A percentile compares a stretch with the other conserved stretches of the same genome.
Conservation (phyloP, 768 basidiomycete species). For the Mycena indigotica region DNA sequence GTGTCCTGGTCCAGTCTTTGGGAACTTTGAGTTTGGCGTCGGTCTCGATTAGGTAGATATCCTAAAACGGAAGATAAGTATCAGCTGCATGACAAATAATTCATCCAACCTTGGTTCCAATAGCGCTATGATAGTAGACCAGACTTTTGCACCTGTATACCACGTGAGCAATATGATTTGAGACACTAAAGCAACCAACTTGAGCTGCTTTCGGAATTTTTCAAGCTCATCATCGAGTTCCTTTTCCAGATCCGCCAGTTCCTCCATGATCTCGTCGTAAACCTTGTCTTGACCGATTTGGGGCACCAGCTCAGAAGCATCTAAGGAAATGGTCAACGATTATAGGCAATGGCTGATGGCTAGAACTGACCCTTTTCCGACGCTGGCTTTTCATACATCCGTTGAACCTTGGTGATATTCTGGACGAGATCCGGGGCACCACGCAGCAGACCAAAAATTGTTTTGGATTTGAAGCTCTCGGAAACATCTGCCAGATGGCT, state of each 20-base stretch:
- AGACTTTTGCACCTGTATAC: constrained; percentile 45
- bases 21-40: constrained; percentile 67
- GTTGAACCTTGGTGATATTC: constrained; percentile 71
- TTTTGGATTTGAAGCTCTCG: constrained; percentile 74
- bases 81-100: background rate
- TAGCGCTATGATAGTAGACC: constrained; percentile 74
- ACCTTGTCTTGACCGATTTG: constrained; percentile 81
- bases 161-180: constrained; percentile 30
- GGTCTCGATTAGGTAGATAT: constrained; percentile 88
- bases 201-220: constrained; percentile 65
- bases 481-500: constrained; percentile 61
- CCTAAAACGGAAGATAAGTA: constrained; percentile 47
- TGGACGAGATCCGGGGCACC: constrained; percentile 78
- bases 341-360: background rate
- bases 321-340: constrained; percentile 35
- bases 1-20: constrained; percentile 78
- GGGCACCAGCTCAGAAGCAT: constrained; percentile 73
- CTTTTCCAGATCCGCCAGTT: constrained; percentile 71
- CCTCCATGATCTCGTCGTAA: constrained; percentile 76
- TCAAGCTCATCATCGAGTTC: constrained; percentile 69
- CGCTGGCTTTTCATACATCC: constrained; percentile 61
- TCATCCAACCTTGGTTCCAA: constrained; percentile 73
- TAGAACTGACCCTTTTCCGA: constrained; percentile 56
- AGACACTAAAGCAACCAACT: constrained; percentile 44
- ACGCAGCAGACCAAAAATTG: constrained; percentile 73